Evolutionary conservation across 805 yeast genomes (phyloP), one percentile per base, ranked within the genome.

Genomic region (Candida boleticola): DNA sequence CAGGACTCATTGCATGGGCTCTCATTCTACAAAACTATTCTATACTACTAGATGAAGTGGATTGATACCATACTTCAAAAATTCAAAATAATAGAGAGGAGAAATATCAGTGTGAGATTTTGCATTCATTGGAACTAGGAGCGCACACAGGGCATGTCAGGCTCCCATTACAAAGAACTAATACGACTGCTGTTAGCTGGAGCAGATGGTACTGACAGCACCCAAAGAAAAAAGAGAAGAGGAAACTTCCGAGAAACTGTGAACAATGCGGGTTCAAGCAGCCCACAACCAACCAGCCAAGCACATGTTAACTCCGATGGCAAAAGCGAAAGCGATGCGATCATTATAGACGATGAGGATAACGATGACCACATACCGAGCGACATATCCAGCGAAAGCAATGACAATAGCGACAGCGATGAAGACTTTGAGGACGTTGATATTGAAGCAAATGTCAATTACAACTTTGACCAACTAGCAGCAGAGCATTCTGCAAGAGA

Each of bases 401-500:
- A 65, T 39, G 69, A 66, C 6, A 68, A 62, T 44, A 43, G 58
- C 26, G 59, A 57, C 33, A 52, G 53, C 4, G 63, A 54, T 27
- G 63, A 64, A 39, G 65, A 62, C 26, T 54, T 57, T 40, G 61
- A 58, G 39, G 58, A 58, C 32, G 49, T 58, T 2, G 56, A 42
- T 23, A 40, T 54, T 16, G 49, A 42, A 18, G 10, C 16, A 14
- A 18, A 19, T 22, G 18, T 22, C 30, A 10, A 36, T 36, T 33
- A 19, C 14, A 21, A 33, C 25, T 33, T 33, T n/a, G 36, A 33
- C 20, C 36, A 33, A 33, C 10, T 21, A 11, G 14, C 36, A 6
- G 36, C 5, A 19, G 36, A 18, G 14, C 36, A 10, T 11, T 23
- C 27, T 7, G n/a, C n/a, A n/a, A 23, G 27, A 20, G 35, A 11